Percentiles rank a stretch among this genome's conserved stretches.
These are phyloP conservation scores for Solanum microdontum DNA, from an alignment of 257 asterid genomes.

Conservation along the genomic window DNA sequence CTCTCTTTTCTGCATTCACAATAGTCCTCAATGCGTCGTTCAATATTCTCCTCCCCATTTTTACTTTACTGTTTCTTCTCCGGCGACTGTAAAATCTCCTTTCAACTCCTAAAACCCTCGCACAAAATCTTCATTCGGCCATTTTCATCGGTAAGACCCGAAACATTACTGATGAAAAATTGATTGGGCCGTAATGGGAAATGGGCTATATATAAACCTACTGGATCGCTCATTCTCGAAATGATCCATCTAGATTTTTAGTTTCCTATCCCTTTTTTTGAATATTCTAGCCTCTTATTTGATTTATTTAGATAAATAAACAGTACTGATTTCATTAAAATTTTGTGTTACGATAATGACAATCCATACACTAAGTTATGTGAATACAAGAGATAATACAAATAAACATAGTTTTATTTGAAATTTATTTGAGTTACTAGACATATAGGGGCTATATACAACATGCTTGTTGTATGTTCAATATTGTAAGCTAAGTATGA, in stretches of 20 bases:
- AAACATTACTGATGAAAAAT: not conserved
- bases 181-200: not conserved
- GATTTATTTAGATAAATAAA: not conserved
- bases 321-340: not conserved
- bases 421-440: not conserved
- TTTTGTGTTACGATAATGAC: not conserved
- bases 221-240: not conserved
- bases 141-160: not conserved
- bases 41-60: slow-evolving; percentile 83
- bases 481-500: not conserved
- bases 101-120: not conserved
- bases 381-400: not conserved
- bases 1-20: slow-evolving; percentile 87
- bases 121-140: not conserved
- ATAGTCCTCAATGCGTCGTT: slow-evolving; percentile 80
- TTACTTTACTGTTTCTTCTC: not conserved
- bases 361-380: not conserved
- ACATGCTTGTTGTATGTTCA: not conserved
- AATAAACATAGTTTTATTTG: not conserved
- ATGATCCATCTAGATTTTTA: not conserved
- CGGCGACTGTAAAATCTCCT: not conserved
- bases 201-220: not conserved
- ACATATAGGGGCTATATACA: not conserved
- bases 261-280: not conserved
- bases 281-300: not conserved